Conservation (phyloP, 352 stramenopile genomes). For the Pythium periplocum region DNA sequence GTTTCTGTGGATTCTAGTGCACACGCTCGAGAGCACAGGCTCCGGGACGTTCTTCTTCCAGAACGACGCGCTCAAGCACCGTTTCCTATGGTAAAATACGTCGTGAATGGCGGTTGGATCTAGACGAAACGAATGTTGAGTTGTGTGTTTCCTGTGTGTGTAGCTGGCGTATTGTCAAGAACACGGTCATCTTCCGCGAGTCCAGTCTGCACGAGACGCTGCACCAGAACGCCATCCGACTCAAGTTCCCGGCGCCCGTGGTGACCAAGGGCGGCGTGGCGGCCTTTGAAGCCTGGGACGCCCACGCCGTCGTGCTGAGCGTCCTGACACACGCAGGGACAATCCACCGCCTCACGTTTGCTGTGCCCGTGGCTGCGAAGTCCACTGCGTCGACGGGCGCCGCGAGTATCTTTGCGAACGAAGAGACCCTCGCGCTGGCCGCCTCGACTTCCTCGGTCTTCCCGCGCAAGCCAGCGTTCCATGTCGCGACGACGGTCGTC, state of each 20-base stretch:
- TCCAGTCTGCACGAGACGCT: slow-evolving; percentile 65
- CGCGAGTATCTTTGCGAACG: slow-evolving; percentile 53
- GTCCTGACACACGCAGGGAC: slow-evolving; percentile 63
- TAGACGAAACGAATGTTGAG: too few relatives aligned
- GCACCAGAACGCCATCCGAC: slow-evolving; percentile 40
- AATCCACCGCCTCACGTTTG: slow-evolving; percentile 64
- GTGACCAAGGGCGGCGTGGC: slow-evolving; percentile 43
- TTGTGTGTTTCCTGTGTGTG: not conserved
- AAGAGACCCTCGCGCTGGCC: slow-evolving; percentile 9
- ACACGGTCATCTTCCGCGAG: slow-evolving; percentile 65
- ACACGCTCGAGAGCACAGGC: slow-evolving; percentile 55
- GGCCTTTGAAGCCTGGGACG: slow-evolving; percentile 60
- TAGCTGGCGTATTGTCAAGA: slow-evolving; percentile 70
- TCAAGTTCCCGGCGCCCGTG: slow-evolving; percentile 57
- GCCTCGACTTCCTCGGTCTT: slow-evolving; percentile 21
- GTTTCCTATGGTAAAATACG: slow-evolving; percentile 46
- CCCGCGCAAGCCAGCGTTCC: slow-evolving; percentile 32
- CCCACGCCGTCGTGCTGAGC: slow-evolving; percentile 44
- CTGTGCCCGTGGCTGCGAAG: slow-evolving; percentile 18
- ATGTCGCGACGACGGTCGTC: slow-evolving; percentile 36
- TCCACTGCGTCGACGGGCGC: not conserved
- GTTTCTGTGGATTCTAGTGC: slow-evolving; percentile 23
- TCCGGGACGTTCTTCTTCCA: slow-evolving; percentile 74
- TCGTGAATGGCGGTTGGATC: too few relatives aligned
- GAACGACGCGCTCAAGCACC: slow-evolving; percentile 55